phyloP scores from a whole-genome alignment of 257 asterid species.

The Osmanthus fragrans region DNA sequence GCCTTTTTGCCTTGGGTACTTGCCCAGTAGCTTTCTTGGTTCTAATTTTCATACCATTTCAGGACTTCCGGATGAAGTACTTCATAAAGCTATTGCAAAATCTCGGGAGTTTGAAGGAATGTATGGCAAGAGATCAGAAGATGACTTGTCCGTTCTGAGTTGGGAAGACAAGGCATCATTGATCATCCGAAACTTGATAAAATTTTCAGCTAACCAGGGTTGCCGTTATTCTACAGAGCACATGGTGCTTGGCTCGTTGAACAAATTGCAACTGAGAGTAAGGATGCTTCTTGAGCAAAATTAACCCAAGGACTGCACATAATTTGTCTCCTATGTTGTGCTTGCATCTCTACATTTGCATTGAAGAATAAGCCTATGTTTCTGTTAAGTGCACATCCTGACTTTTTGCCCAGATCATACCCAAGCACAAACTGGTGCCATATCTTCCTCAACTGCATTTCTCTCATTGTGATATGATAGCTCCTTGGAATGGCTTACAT shows the following conservation, averaged over 20 bases:
- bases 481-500: neutral
- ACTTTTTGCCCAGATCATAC: neutral
- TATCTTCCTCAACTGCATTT: neutral
- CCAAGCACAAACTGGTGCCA: neutral
- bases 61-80: conserved; percentile 88
- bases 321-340: neutral
- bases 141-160: conserved; percentile 14
- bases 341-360: neutral
- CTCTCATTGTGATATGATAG: neutral
- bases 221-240: conserved; percentile 17
- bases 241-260: conserved; percentile 30
- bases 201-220: conserved; percentile 29
- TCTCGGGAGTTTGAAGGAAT: conserved; percentile 72
- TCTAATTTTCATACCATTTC: conserved; percentile 17
- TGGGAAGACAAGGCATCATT: conserved; percentile 48
- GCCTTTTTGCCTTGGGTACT: neutral
- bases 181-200: conserved; percentile 41
- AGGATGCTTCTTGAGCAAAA: conserved; percentile 53
- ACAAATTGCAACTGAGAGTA: conserved; percentile 56
- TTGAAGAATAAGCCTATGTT: neutral
- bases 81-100: conserved; percentile 68
- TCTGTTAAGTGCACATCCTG: neutral
- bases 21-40: neutral
- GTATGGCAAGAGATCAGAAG: conserved; percentile 43
- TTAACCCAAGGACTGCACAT: conserved; percentile 13